Evolutionary conservation across 192 early-diverging fungal species (phyloP).

Genomic region (Pilaira anomala): DNA sequence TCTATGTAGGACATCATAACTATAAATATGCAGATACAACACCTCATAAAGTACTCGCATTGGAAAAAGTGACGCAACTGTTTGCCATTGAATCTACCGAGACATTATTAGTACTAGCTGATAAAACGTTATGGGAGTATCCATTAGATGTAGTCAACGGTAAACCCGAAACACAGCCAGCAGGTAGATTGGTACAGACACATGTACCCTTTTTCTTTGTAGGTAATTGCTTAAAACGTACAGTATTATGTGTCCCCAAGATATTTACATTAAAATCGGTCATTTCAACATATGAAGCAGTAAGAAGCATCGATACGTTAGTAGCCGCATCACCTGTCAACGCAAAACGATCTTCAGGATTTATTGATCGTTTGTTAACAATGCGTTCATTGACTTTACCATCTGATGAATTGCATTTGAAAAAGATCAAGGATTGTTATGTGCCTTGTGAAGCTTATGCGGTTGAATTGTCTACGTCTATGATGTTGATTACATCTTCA

Average conservation of each 20-base stretch:
- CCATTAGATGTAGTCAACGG: constrained; percentile 47
- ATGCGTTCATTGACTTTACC: constrained; percentile 38
- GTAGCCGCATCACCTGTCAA: background rate
- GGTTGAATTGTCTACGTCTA: constrained; percentile 78
- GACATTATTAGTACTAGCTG: constrained; percentile 78
- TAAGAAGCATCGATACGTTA: background rate
- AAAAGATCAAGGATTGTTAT: constrained; percentile 82
- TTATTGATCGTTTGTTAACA: constrained; percentile 41
- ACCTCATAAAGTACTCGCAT: constrained; percentile 44
- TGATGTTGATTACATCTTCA: constrained; percentile 82
- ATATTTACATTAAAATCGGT: constrained; percentile 69
- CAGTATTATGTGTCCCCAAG: constrained; percentile 64
- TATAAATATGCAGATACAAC: constrained; percentile 23
- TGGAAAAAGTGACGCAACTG: constrained; percentile 82
- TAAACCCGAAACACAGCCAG: constrained; percentile 14
- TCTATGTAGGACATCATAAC: constrained; percentile 63
- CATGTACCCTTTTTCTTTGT: constrained; percentile 72
- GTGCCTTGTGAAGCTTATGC: constrained; percentile 85
- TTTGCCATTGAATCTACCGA: constrained; percentile 77
- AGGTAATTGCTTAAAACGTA: constrained; percentile 53
- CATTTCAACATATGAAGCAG: constrained; percentile 75
- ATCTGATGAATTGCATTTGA: constrained; percentile 40
- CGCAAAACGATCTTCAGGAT: constrained; percentile 60
- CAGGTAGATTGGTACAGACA: constrained; percentile 15
- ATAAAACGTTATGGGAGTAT: constrained; percentile 58